phyloP scores from a whole-genome alignment of 2,329 filamentous ascomycete genomes.

The Fusarium sp. region DNA sequence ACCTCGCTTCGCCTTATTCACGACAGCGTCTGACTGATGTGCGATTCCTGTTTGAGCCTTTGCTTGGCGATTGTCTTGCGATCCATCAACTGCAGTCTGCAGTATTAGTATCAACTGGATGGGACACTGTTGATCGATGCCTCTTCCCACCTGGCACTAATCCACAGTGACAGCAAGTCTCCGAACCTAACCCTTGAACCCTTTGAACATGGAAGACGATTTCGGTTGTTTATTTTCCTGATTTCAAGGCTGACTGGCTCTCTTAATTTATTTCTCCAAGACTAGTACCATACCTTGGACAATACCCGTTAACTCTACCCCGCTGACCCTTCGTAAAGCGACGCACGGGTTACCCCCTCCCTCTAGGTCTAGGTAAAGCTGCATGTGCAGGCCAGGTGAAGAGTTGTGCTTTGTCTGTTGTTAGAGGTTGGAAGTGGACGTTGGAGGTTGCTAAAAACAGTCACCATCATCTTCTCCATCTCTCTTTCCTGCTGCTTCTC shows the following conservation, averaged over 20 bases:
- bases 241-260: constrained; percentile 15
- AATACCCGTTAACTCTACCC: constrained; percentile 3
- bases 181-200: constrained; percentile 21
- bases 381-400: background rate
- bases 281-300: background rate
- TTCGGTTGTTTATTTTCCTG: constrained; percentile 29
- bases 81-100: background rate
- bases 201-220: constrained; percentile 8
- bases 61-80: constrained; percentile 2
- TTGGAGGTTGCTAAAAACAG: constrained; percentile 26
- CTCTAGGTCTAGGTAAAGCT: background rate
- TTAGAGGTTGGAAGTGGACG: constrained; percentile 4
- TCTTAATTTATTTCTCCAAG: background rate
- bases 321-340: constrained; percentile 17
- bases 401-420: background rate
- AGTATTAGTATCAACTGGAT: background rate
- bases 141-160: constrained; percentile 13
- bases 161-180: constrained; percentile 22
- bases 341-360: constrained; percentile 3
- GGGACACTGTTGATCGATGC: constrained; percentile 33
- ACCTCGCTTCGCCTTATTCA: constrained; percentile 1
- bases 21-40: too few relatives aligned
- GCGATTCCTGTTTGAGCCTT: background rate
- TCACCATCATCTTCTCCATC: constrained; percentile 5
- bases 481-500: background rate